A percentile compares a stretch with the other conserved stretches of the same genome.
Evolutionary conservation across 805 yeast genomes (phyloP).

Genomic region (Candida loeiensis): DNA sequence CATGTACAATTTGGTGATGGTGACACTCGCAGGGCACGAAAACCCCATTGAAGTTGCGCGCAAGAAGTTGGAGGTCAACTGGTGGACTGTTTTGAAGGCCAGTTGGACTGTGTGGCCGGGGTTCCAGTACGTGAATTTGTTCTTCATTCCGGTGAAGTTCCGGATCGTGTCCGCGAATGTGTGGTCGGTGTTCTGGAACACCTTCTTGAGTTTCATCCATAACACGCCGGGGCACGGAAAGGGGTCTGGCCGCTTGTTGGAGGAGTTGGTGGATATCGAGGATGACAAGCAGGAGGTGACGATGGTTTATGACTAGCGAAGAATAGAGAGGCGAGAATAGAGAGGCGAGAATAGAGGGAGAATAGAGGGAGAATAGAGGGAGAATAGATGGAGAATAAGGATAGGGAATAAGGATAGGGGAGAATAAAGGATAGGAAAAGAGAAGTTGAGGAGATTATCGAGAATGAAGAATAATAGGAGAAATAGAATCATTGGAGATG

Average conservation of each 20-base stretch:
- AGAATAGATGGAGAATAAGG: not conserved
- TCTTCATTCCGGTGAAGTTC: conserved; percentile 37
- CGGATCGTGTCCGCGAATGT: conserved; percentile 36
- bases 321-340: not conserved
- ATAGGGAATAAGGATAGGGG: not conserved
- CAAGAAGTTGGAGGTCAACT: conserved; percentile 33
- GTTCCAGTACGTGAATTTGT: conserved; percentile 36
- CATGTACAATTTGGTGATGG: conserved; percentile 39
- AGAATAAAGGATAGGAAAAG: not conserved
- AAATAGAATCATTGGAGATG: too few species aligned
- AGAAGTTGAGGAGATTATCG: not conserved
- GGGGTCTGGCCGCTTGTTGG: conserved; percentile 33
- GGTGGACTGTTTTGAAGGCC: conserved; percentile 40
- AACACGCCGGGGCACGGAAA: conserved; percentile 41
- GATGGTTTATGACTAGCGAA: conserved; percentile 27
- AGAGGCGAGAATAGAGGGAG: too few species aligned
- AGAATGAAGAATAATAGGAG: not conserved
- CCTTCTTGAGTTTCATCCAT: conserved; percentile 46
- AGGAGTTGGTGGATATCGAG: conserved; percentile 39
- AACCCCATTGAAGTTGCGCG: conserved; percentile 30
- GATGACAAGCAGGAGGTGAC: conserved; percentile 32
- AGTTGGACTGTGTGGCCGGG: conserved; percentile 44
- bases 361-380: too few species aligned
- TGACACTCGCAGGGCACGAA: conserved; percentile 32
- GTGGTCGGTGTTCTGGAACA: conserved; percentile 43